Conservation (phyloP, 2,329 filamentous ascomycete species). For the Verticillium isaacii region DNA sequence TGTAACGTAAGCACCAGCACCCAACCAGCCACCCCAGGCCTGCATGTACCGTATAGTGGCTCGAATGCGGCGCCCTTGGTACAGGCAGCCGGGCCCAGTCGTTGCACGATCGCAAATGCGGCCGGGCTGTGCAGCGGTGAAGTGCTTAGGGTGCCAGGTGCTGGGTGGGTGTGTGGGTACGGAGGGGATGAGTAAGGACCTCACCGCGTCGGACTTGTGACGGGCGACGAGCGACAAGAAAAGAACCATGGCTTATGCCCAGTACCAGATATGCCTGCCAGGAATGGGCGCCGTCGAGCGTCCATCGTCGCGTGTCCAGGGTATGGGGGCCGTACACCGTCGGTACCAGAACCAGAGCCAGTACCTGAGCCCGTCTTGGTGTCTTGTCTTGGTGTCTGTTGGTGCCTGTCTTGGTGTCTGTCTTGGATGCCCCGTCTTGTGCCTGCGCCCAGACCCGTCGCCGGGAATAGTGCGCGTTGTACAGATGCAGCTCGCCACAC, state of each 20-base stretch:
- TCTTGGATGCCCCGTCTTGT: too few species aligned
- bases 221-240: not conserved
- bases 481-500: not conserved
- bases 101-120: not conserved
- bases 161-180: not conserved
- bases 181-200: not conserved
- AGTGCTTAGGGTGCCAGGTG: not conserved
- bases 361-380: not conserved
- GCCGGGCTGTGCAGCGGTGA: not conserved
- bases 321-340: too few species aligned
- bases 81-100: not conserved
- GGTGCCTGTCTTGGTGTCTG: too few species aligned
- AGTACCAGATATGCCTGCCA: not conserved
- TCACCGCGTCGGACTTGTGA: not conserved
- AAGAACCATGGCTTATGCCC: not conserved
- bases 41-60: not conserved
- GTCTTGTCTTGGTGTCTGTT: too few species aligned
- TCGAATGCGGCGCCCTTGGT: not conserved
- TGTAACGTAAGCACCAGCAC: not conserved
- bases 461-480: not conserved
- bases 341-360: not conserved
- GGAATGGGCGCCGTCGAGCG: not conserved
- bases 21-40: not conserved
- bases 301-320: not conserved
- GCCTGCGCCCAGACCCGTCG: not conserved